These are phyloP conservation scores for Xylaria hypoxylon DNA, from an alignment of 2,329 filamentous ascomycete genomes.

Conservation along the genomic window DNA sequence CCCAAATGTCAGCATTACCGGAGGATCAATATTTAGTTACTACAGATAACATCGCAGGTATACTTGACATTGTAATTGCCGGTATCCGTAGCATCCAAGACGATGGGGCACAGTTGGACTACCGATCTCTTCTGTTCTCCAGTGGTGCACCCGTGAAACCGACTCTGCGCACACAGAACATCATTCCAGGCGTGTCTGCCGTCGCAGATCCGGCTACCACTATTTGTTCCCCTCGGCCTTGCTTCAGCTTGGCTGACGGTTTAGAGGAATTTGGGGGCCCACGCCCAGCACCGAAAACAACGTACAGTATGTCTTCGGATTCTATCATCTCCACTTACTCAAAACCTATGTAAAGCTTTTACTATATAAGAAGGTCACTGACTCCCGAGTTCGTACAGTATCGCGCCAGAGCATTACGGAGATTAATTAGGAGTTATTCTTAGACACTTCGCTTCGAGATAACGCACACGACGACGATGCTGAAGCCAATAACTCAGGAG, in stretches of 20 bases:
- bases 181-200: constrained; percentile 41
- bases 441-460: constrained; percentile 22
- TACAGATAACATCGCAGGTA: constrained; percentile 46
- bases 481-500: neutral
- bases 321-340: neutral
- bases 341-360: neutral
- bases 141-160: constrained; percentile 39
- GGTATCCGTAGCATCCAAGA: constrained; percentile 42
- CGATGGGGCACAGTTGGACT: constrained; percentile 29
- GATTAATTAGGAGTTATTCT: constrained; percentile 46
- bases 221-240: constrained; percentile 46
- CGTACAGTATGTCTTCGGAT: constrained; percentile 33
- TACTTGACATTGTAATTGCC: constrained; percentile 49
- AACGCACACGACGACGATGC: constrained; percentile 9
- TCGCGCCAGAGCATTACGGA: constrained; percentile 52
- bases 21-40: constrained; percentile 46
- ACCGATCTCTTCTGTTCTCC: constrained; percentile 43
- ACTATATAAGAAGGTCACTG: constrained; percentile 1
- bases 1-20: neutral
- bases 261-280: constrained; percentile 10
- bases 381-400: constrained; percentile 31
- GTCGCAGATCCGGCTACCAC: constrained; percentile 50
- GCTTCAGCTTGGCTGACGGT: constrained; percentile 40
- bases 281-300: constrained; percentile 37
- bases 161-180: constrained; percentile 36